Base-by-base conservation (phyloP, 176 grass and related monocot species). In the Carex littledalei region DNA sequence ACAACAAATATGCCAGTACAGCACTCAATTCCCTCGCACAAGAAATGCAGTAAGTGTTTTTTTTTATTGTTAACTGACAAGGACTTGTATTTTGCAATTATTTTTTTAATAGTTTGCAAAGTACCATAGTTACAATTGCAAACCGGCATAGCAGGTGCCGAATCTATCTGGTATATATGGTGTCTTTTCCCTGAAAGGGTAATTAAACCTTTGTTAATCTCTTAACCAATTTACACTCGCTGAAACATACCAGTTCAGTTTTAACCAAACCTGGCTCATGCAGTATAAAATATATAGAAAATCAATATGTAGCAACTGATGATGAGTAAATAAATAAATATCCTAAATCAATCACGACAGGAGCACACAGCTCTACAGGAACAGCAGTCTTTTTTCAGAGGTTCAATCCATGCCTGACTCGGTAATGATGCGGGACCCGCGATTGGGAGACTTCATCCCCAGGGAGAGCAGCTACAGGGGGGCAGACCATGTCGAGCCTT, bases 401-500 rank as follows among this genome's bases (percentile, higher is more conserved):
- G 83, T 82, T 81, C 96, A 90, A 3, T 88, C 87, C n/a, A 24
- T 99, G 64, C 79, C 86, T 9, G 91, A 95, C 61, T 95, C 94
- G 63, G 76, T 93, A 8, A 80, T 88, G 67, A 90, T 65, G 77
- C 13, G 85, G 90, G 53, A 87, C 90, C 13, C 84, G 89, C 6
- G 87, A 89, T 72, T 83, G 43, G 72, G 88, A 84, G 87, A 94
- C 21, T 94, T 94, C 81, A 11, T 83, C 74, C 85, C 17, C 69
- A 52, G 65, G 85, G 92, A 86, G 85, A 91, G 87, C 75, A 91
- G 66, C 0, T 84, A 88, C 31, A 75, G 84, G 17, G 72, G 93
- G 1, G 88, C 91, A 0, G 97, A 99, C 53, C 89, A 88, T 73
- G 88, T 99, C 0, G 93, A 99, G 34, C 96, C 96, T 0, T 80